phyloP scores from a whole-genome alignment of 805 yeast genomes.

The Yarrowia sp. region DNA sequence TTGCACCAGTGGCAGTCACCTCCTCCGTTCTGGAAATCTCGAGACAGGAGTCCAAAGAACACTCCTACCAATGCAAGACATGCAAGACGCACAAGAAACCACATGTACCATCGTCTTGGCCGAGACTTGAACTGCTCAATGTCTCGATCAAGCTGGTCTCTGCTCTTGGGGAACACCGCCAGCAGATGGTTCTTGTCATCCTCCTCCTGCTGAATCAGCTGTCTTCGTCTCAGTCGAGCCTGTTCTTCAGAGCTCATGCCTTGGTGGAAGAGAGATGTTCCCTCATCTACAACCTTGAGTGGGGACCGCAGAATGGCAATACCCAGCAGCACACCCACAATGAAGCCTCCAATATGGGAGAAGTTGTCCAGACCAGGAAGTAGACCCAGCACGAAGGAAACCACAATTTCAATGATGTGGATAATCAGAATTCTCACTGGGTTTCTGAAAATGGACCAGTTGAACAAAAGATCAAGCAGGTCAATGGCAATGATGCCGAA shows the following conservation, averaged over 20 bases:
- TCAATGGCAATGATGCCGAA: conserved; percentile 74
- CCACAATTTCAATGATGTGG: conserved; percentile 63
- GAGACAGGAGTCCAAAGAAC: conserved; percentile 58
- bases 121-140: conserved; percentile 43
- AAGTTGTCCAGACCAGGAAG: conserved; percentile 79
- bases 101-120: conserved; percentile 53
- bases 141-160: conserved; percentile 31
- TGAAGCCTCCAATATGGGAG: conserved; percentile 77
- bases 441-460: conserved; percentile 56
- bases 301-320: conserved; percentile 64
- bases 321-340: conserved; percentile 62
- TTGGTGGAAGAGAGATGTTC: conserved; percentile 8
- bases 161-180: conserved; percentile 29
- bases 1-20: conserved; percentile 74
- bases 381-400: conserved; percentile 67
- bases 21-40: conserved; percentile 59
- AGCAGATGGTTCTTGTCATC: conserved; percentile 42
- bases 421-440: conserved; percentile 57
- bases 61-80: conserved; percentile 57
- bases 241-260: conserved; percentile 28
- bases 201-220: conserved; percentile 40
- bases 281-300: conserved; percentile 44
- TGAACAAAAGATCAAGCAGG: conserved; percentile 60
- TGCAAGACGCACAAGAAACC: conserved; percentile 60
- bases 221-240: conserved; percentile 10